Evolutionary conservation across 495 filamentous ascomycete genomes (phyloP).

Genomic region (Penicillium egyptiacum): DNA sequence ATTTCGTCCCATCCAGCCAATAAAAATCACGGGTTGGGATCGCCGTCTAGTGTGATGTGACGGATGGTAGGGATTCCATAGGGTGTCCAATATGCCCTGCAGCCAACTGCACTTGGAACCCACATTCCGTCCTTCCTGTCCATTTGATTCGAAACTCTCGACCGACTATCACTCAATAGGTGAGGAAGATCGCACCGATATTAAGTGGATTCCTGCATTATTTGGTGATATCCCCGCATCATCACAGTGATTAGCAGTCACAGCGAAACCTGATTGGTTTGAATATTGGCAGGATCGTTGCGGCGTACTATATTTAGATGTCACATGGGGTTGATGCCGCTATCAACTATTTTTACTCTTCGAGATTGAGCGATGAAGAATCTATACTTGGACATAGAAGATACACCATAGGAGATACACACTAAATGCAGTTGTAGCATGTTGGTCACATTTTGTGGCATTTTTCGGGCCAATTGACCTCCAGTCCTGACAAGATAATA

Average conservation of each 20-base stretch:
- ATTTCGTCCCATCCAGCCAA: conserved; percentile 13
- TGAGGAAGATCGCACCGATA: neutral
- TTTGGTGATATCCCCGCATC: conserved; percentile 2
- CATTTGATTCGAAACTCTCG: neutral
- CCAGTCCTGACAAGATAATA: neutral
- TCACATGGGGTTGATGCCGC: neutral
- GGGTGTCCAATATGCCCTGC: neutral
- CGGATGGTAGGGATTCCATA: neutral
- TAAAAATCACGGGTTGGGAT: neutral
- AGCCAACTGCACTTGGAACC: conserved; percentile 3
- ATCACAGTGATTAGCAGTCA: conserved; percentile 8
- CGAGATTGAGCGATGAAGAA: neutral
- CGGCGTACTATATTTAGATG: neutral
- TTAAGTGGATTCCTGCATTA: neutral
- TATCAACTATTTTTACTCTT: neutral
- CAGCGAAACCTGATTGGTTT: neutral
- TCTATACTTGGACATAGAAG: neutral
- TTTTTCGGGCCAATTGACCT: neutral
- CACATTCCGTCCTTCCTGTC: neutral
- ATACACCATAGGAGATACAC: too few species aligned
- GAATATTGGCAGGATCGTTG: neutral
- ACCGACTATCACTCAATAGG: neutral
- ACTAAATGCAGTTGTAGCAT: neutral
- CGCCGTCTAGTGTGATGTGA: conserved; percentile 7
- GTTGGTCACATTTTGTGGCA: neutral